Evolutionary conservation across 148 eudicot species (phyloP), one percentile per base, ranked within the genome.

Genomic region (Rhododendron vialii): DNA sequence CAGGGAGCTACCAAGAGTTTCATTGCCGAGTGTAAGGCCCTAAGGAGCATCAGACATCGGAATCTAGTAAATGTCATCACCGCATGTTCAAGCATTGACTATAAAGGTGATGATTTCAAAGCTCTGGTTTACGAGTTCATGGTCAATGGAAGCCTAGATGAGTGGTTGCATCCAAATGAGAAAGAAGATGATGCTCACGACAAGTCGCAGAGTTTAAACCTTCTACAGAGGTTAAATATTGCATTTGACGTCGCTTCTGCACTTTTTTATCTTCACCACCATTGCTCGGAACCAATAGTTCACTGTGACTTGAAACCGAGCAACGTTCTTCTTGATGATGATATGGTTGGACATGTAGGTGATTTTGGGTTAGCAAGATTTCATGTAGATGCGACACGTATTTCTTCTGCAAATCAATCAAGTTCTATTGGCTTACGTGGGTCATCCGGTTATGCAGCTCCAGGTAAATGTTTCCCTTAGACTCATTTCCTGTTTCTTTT

Each of bases 111-210:
- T 0, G 53, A 76, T 6, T 63, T 24, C 28, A 63, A 63, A 8
- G 69, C 38, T 43, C 53, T 78, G 2, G 28, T 78, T 22, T 78
- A 78, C 3, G 81, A 78, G 18, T 78, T 78, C 14, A 78, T 78
- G 81, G 33, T 78, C 28, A 78, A 78, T 78, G 81, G 81, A 33
- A 78, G 41, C 53, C 33, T 78, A 45, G 81, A 78, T 30, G 30
- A 78, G 81, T 45, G 81, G 81, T 11, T 78, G 55, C 53, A 78
- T 78, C 80, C 80, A 36, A 76, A 20, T 38, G n/a, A 18, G 12
- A 41, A 38, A 4, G 48, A 76, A 76, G 48, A 45, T 22, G 14
- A 78, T 3, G 12, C 30, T 1, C 41, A 22, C 13, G 0, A 11
- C 0, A 5, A 30, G 1, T 73, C 55, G 0, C 0, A 18, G 15